These are phyloP conservation scores for Extremus antarcticus DNA, from an alignment of 495 filamentous ascomycete species.

Conservation along the genomic window DNA sequence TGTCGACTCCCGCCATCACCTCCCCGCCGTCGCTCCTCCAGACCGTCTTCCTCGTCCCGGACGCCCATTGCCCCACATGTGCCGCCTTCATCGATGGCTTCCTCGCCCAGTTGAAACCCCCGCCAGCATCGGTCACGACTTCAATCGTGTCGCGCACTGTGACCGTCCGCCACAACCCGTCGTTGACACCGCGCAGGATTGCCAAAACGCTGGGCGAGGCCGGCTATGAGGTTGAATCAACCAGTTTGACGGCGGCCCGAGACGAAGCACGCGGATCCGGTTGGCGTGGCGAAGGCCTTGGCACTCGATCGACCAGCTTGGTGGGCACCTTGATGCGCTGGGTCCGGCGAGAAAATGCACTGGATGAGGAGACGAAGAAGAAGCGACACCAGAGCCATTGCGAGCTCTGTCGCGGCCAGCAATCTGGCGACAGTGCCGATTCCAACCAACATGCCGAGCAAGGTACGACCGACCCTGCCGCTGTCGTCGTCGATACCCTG, in stretches of 20 bases:
- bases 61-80: constrained; percentile 54
- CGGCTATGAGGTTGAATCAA: constrained; percentile 6
- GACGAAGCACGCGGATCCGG: neutral
- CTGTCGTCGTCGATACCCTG: constrained; percentile 2
- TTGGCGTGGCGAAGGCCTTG: constrained; percentile 3
- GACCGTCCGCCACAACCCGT: constrained; percentile 22
- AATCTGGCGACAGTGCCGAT: neutral
- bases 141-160: constrained; percentile 45
- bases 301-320: neutral
- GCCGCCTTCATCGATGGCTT: constrained; percentile 41
- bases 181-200: constrained; percentile 3
- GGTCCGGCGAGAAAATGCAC: neutral
- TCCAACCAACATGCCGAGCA: neutral
- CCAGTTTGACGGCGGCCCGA: neutral
- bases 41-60: constrained; percentile 31
- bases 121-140: constrained; percentile 38
- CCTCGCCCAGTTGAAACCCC: constrained; percentile 29
- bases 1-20: neutral
- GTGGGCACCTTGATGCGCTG: neutral
- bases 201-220: constrained; percentile 14
- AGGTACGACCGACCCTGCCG: neutral
- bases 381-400: constrained; percentile 2
- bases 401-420: neutral
- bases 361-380: neutral
- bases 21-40: neutral